Conservation (phyloP, 371 early-diverging fungal genomes). For the Blakeslea trispora region DNA sequence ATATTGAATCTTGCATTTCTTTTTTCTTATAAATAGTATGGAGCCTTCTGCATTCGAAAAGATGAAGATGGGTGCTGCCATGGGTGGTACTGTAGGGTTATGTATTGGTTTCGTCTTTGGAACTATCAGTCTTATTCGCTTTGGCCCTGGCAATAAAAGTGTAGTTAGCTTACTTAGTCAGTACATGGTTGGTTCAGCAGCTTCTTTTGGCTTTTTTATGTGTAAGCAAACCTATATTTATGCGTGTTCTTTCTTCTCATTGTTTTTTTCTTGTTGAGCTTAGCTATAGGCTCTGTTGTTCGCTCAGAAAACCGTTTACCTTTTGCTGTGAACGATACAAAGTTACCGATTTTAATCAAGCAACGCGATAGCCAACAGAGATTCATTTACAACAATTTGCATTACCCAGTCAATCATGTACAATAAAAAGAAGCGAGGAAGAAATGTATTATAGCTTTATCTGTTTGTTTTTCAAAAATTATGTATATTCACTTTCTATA, state of each 20-base stretch:
- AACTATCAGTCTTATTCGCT: conserved; percentile 62
- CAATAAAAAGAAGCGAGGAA: no score
- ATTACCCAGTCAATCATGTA: background rate
- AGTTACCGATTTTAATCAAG: conserved; percentile 20
- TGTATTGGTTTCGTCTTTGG: conserved; percentile 85
- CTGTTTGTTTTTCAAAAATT: background rate
- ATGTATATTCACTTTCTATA: background rate
- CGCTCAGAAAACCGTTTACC: conserved; percentile 57
- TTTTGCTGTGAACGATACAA: conserved; percentile 1
- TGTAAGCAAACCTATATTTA: no score
- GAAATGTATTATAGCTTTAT: background rate
- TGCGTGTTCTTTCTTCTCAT: no score
- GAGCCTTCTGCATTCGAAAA: conserved; percentile 70
- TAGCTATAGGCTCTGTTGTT: conserved; percentile 78
- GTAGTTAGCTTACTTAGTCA: conserved; percentile 48
- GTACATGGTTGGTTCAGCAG: conserved; percentile 57
- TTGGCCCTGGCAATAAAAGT: conserved; percentile 47
- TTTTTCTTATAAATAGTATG: conserved; percentile 30
- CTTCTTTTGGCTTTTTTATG: conserved; percentile 61
- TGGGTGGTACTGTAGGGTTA: conserved; percentile 85
- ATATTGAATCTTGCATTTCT: background rate
- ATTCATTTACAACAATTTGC: background rate
- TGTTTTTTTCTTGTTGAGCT: conserved; percentile 36
- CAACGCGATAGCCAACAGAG: conserved; percentile 6
- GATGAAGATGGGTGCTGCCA: conserved; percentile 79